Percentiles rank a stretch among this genome's conserved stretches.
These are phyloP conservation scores for Trichoderma simmonsii DNA, from an alignment of 2,329 filamentous ascomycete species.

Conservation along the genomic window DNA sequence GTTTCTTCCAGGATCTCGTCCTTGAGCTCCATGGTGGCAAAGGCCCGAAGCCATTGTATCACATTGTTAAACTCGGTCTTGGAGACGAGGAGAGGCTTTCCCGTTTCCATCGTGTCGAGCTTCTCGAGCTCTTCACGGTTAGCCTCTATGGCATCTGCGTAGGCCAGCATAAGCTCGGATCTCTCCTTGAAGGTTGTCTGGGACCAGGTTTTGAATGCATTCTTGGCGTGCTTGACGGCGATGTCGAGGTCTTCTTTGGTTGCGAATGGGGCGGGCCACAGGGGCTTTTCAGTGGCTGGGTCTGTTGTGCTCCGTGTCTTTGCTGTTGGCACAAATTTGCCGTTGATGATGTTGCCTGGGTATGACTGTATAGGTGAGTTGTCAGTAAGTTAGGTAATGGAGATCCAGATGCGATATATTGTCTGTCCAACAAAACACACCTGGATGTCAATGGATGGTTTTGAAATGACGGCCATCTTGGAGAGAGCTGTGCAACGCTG, in stretches of 20 bases:
- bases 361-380: slow-evolving; percentile 1
- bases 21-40: slow-evolving; percentile 32
- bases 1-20: slow-evolving; percentile 39
- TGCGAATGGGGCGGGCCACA: slow-evolving; percentile 31
- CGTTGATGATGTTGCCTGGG: slow-evolving; percentile 26
- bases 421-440: background rate
- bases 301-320: slow-evolving; percentile 26
- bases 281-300: slow-evolving; percentile 32
- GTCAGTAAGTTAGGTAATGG: background rate
- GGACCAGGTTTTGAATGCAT: slow-evolving; percentile 32
- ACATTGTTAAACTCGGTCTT: slow-evolving; percentile 24
- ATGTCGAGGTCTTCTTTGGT: slow-evolving; percentile 29
- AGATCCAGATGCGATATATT: background rate
- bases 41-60: slow-evolving; percentile 27
- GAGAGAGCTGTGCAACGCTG: background rate
- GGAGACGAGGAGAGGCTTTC: slow-evolving; percentile 24
- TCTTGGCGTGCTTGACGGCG: slow-evolving; percentile 28
- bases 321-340: slow-evolving; percentile 22
- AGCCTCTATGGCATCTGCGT: slow-evolving; percentile 29
- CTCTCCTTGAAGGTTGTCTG: slow-evolving; percentile 28
- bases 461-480: background rate
- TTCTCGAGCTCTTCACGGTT: slow-evolving; percentile 25
- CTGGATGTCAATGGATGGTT: background rate
- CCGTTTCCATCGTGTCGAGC: slow-evolving; percentile 26
- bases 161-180: slow-evolving; percentile 24